Evolutionary conservation across 176 grass and related monocot species (phyloP).

Genomic region (Calamus simplicifolius): DNA sequence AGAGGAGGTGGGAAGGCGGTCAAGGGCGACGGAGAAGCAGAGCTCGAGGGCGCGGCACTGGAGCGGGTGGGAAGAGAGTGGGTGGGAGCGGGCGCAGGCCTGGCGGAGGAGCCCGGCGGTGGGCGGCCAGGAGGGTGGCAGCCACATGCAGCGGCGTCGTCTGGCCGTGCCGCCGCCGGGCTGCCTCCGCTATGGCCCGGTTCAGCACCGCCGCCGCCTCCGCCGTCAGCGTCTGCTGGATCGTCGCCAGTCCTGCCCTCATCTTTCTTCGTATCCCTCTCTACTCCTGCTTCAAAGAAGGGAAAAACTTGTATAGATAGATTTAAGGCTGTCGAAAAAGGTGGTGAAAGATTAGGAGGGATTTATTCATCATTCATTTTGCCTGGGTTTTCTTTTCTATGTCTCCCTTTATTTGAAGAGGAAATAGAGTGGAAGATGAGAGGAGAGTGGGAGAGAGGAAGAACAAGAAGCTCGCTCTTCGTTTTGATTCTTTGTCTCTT

Average conservation of each 20-base stretch:
- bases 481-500: too few species aligned
- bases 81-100: constrained; percentile 33
- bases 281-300: neutral
- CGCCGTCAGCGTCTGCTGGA: constrained; percentile 46
- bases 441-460: too few species aligned
- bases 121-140: constrained; percentile 49
- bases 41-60: constrained; percentile 78
- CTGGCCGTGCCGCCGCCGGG: constrained; percentile 55
- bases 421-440: too few species aligned
- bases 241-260: constrained; percentile 25
- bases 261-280: constrained; percentile 10
- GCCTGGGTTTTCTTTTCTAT: too few species aligned
- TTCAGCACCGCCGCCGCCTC: constrained; percentile 58
- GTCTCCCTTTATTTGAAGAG: too few species aligned
- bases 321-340: too few species aligned
- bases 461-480: too few species aligned
- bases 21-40: constrained; percentile 78
- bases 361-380: too few species aligned
- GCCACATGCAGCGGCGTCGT: constrained; percentile 78
- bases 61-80: constrained; percentile 41
- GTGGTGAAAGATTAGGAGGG: too few species aligned
- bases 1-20: constrained; percentile 50
- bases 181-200: constrained; percentile 41
- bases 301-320: too few species aligned
- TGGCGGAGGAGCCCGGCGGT: constrained; percentile 53